Percentiles rank a stretch among this genome's conserved stretches.
These are phyloP conservation scores for Rubia tinctorum DNA, from an alignment of 305 asterid genomes.

Conservation along the genomic window DNA sequence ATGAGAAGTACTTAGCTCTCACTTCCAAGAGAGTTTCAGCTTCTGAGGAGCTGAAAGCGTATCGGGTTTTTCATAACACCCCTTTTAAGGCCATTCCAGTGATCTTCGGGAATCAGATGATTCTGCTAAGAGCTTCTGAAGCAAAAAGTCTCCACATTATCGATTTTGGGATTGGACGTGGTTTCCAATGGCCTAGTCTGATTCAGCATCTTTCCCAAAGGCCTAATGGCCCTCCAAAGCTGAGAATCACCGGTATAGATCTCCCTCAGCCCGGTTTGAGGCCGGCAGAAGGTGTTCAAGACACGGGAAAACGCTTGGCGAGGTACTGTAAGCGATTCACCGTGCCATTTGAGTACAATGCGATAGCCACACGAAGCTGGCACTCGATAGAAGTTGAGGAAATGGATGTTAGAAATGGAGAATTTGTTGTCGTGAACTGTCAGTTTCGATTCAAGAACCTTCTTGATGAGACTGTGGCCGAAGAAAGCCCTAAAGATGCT, in stretches of 20 bases:
- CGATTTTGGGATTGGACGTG: slow-evolving; percentile 30
- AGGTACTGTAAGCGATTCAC: slow-evolving; percentile 27
- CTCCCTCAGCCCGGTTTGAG: slow-evolving; percentile 28
- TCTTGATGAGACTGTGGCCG: slow-evolving; percentile 16
- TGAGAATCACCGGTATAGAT: slow-evolving; percentile 32
- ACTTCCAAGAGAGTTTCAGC: slow-evolving; percentile 15
- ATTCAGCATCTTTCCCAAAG: slow-evolving; percentile 26
- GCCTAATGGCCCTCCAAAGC: slow-evolving; percentile 29
- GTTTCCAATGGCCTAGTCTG: slow-evolving; percentile 37
- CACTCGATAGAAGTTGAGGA: slow-evolving; percentile 21
- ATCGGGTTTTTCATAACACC: slow-evolving; percentile 17
- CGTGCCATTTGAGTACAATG: slow-evolving; percentile 28
- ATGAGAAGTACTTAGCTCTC: slow-evolving; percentile 10
- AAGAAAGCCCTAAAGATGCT: slow-evolving; percentile 21
- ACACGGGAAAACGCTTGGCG: slow-evolving; percentile 29
- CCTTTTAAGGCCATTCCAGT: slow-evolving; percentile 18
- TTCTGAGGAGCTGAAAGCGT: slow-evolving; percentile 27
- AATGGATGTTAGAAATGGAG: slow-evolving; percentile 18
- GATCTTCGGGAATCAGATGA: slow-evolving; percentile 26
- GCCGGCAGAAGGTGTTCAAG: slow-evolving; percentile 18
- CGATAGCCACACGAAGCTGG: slow-evolving; percentile 30
- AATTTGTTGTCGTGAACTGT: slow-evolving; percentile 27
- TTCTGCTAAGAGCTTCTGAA: slow-evolving; percentile 16
- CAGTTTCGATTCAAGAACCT: slow-evolving; percentile 19
- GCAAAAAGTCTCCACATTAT: slow-evolving; percentile 22